These are phyloP conservation scores for Globisporangium viniferum DNA, from an alignment of 352 stramenopile species.

Conservation along the genomic window DNA sequence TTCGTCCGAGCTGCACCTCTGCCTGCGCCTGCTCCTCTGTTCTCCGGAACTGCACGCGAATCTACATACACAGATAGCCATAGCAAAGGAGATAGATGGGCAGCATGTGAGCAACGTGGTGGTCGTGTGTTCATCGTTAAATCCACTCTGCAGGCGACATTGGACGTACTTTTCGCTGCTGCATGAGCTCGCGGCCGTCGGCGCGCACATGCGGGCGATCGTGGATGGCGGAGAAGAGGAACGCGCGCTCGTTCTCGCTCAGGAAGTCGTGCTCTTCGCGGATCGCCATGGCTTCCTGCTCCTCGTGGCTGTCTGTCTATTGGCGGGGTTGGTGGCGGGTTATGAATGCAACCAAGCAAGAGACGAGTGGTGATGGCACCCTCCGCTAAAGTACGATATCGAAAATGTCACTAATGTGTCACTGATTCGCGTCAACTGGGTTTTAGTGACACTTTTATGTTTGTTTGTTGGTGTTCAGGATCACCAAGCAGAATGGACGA, in stretches of 20 bases:
- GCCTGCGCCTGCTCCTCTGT: conserved; percentile 74
- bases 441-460: background rate
- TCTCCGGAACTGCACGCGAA: conserved; percentile 79
- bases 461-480: background rate
- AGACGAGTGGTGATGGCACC: conserved; percentile 18
- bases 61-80: conserved; percentile 18
- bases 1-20: conserved; percentile 73
- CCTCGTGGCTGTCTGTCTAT: background rate
- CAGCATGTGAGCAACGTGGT: background rate
- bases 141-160: background rate
- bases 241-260: conserved; percentile 80
- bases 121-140: background rate
- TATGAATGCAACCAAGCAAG: background rate
- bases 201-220: conserved; percentile 58
- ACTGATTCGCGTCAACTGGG: background rate
- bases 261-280: conserved; percentile 70
- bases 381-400: conserved; percentile 17
- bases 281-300: conserved; percentile 33
- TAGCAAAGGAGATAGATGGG: background rate
- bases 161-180: conserved; percentile 60
- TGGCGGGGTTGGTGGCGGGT: background rate
- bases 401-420: background rate
- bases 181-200: conserved; percentile 75
- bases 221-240: conserved; percentile 63
- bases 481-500: conserved; percentile 40